Evolutionary conservation across 163 green algal genomes (phyloP).

Genomic region (Chlorella variabilis): DNA sequence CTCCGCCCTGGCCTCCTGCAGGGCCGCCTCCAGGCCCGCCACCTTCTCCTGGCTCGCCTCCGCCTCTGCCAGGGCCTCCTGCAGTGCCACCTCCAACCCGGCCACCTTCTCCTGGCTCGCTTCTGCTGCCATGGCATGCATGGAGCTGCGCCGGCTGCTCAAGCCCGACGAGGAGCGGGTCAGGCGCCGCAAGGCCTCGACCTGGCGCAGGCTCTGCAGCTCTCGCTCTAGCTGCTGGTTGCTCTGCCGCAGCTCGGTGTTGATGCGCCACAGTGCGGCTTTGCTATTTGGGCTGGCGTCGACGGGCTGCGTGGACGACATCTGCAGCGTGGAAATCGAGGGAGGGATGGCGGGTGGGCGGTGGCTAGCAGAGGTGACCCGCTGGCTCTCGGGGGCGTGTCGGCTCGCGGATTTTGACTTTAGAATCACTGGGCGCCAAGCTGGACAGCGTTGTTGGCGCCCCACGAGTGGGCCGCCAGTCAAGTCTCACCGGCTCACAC

Average conservation of each 20-base stretch:
- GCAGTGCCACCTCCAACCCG: neutral
- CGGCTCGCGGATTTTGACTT: too few relatives aligned
- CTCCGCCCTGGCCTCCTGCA: neutral
- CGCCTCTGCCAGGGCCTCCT: neutral
- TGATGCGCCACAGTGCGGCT: conserved; percentile 4
- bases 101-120: neutral
- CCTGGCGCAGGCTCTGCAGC: neutral
- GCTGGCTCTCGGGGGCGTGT: too few relatives aligned
- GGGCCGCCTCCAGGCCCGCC: neutral
- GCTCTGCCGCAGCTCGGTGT: neutral
- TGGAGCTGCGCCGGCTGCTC: neutral
- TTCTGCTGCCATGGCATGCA: neutral
- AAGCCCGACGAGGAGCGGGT: neutral
- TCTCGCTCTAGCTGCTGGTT: conserved; percentile 11
- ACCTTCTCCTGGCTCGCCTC: neutral
- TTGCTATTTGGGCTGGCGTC: neutral
- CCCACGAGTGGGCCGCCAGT: too few relatives aligned
- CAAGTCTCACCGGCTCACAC: too few relatives aligned
- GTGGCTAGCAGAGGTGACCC: neutral
- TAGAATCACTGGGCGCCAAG: too few relatives aligned
- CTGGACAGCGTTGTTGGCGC: too few relatives aligned
- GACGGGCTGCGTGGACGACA: too few relatives aligned
- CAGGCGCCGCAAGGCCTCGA: neutral
- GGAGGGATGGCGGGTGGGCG: neutral
- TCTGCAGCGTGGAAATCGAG: neutral